Percentiles rank a stretch among this genome's conserved stretches.
Evolutionary conservation across 257 asterid genomes (phyloP).

Genomic region (Ophiorrhiza pumila): DNA sequence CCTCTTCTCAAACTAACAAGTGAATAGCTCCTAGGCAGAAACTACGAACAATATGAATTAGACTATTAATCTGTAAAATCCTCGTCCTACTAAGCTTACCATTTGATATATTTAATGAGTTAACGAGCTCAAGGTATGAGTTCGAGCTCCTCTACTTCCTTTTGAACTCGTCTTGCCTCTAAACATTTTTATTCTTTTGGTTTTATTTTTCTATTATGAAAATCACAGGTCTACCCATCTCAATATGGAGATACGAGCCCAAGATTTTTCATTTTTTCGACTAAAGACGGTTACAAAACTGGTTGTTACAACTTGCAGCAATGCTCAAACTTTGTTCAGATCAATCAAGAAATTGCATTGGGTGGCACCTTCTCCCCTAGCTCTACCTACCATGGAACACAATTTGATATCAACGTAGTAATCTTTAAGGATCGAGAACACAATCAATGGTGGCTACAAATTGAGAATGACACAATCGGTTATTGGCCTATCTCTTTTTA

Average conservation of each 20-base stretch:
- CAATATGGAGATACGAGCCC: constrained; percentile 64
- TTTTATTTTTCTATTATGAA: not conserved
- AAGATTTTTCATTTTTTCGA: constrained; percentile 83
- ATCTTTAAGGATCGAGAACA: constrained; percentile 21
- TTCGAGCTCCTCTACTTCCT: too few relatives aligned
- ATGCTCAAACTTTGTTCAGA: constrained; percentile 38
- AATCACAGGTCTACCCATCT: constrained; percentile 58
- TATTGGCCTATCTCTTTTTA: constrained; percentile 20
- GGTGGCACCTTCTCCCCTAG: constrained; percentile 25
- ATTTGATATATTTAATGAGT: too few relatives aligned
- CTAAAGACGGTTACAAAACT: constrained; percentile 32
- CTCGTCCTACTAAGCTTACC: too few relatives aligned
- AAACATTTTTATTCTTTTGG: not conserved
- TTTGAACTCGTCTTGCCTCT: too few relatives aligned
- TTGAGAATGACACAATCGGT: constrained; percentile 17
- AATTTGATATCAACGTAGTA: constrained; percentile 19
- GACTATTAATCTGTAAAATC: too few relatives aligned
- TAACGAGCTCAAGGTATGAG: too few relatives aligned
- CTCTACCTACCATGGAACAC: constrained; percentile 26
- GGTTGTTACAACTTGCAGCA: constrained; percentile 35
- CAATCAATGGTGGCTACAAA: constrained; percentile 19
- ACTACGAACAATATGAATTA: too few relatives aligned
- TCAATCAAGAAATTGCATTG: constrained; percentile 14
- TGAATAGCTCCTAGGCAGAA: too few relatives aligned
- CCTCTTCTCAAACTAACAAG: too few relatives aligned